Base-by-base conservation (phyloP, 257 asterid species). In the Fraxinus americana region DNA sequence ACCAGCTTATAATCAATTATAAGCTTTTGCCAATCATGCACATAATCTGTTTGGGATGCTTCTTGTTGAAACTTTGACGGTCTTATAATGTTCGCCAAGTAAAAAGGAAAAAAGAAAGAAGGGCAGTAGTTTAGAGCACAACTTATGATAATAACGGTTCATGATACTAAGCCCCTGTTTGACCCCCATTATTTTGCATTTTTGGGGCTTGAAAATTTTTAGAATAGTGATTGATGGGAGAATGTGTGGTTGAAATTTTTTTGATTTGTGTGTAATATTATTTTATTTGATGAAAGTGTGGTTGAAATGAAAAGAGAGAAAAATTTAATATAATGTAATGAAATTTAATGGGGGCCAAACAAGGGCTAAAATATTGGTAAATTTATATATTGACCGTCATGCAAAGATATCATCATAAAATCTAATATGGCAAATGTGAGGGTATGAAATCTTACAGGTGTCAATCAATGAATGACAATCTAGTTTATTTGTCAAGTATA, bases 401-500 rank as follows among this genome's bases (percentile, higher is more conserved):
- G 69, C 69, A 4, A 27, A 63, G 34, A 63, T 25, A 23, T 25
- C 34, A 63, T 63, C 4, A 23, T 25, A 10, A 4, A 63, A 23
- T 63, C 10, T 65, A 77, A 61, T 61, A 23, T 67, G 57, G 45
- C 54, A 67, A 67, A 19, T 71, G 27, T 8, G 14, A 63, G n/a
- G 25, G 38, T 63, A 30, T 27, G 5, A 45, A n/a, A 63, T 77
- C 35, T 65, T 63, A 75, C 74, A 19, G 36, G 32, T 80, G 61
- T 41, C 25, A 66, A 39, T 73, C 9, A 32, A 14, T 23, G 16
- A 50, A 21, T 14, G 29, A 27, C 21, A 41, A 7, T 77, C 70
- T 41, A 25, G 16, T 61, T 74, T 77, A 35, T 35, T 30, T 5
- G 48, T 23, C 39, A 19, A 41, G 48, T 5, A 35, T 75, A 36